Conservation (phyloP, 1,284 basidiomycete genomes). For the Fistulina hepatica region DNA sequence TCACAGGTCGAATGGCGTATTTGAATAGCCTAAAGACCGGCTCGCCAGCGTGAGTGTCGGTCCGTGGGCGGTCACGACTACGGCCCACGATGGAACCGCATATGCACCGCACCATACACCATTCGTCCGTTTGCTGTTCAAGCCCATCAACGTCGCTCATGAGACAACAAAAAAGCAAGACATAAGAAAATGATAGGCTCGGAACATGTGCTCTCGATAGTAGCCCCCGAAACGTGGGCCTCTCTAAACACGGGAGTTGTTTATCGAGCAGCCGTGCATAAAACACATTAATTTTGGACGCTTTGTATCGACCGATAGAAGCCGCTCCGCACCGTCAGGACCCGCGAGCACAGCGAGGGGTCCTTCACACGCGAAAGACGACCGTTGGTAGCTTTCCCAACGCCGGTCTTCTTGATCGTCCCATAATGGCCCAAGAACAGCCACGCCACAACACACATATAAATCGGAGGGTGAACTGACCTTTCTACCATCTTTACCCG, state of each 20-base stretch:
- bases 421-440: too few species aligned
- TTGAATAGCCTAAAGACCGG: conserved; percentile 63
- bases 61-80: conserved; percentile 39
- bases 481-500: too few species aligned
- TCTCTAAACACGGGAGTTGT: conserved; percentile 70
- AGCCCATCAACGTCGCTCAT: neutral
- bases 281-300: conserved; percentile 59
- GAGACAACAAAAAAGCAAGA: conserved; percentile 14
- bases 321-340: conserved; percentile 28
- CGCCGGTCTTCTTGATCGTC: conserved; percentile 86
- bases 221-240: conserved; percentile 73
- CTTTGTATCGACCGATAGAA: conserved; percentile 76
- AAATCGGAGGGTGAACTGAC: too few species aligned
- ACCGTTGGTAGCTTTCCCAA: conserved; percentile 62
- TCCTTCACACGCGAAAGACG: conserved; percentile 28
- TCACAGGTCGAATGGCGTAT: conserved; percentile 69
- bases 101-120: conserved; percentile 57
- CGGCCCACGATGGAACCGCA: conserved; percentile 73
- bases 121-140: conserved; percentile 45
- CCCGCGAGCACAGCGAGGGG: conserved; percentile 43
- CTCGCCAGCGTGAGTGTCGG: conserved; percentile 26
- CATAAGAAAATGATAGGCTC: conserved; percentile 11
- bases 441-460: too few species aligned
- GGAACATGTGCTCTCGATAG: conserved; percentile 60
- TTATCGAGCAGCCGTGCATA: conserved; percentile 37